These are phyloP conservation scores for Cladobotryum protrusum DNA, from an alignment of 2,329 filamentous ascomycete genomes.

Conservation along the genomic window DNA sequence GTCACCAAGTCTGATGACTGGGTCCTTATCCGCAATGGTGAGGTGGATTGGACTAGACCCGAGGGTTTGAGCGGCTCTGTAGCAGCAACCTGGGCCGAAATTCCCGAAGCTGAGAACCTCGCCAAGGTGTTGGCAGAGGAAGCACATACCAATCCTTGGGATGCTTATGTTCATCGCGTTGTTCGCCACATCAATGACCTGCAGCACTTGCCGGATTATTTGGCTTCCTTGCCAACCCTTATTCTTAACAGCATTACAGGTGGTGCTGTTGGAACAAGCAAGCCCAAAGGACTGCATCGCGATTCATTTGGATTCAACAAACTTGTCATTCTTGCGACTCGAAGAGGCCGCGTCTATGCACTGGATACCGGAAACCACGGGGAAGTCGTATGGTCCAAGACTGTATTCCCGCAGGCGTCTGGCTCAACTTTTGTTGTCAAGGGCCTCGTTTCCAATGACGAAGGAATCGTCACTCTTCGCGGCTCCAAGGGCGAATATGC, in stretches of 20 bases:
- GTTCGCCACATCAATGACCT: conserved; percentile 76
- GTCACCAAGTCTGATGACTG: conserved; percentile 66
- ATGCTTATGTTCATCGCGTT: conserved; percentile 83
- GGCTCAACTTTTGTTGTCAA: conserved; percentile 59
- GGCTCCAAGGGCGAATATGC: conserved; percentile 57
- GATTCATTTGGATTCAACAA: conserved; percentile 89
- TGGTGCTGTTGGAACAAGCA: conserved; percentile 40
- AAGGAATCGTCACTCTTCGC: conserved; percentile 51
- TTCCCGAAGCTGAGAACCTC: conserved; percentile 65
- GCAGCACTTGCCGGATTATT: conserved; percentile 65
- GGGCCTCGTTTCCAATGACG: conserved; percentile 55
- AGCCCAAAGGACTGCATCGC: conserved; percentile 43
- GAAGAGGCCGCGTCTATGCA: conserved; percentile 71
- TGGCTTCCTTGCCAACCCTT: conserved; percentile 62
- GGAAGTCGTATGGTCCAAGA: conserved; percentile 66
- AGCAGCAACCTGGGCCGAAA: conserved; percentile 73
- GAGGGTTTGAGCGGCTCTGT: conserved; percentile 78
- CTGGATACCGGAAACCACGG: conserved; percentile 72
- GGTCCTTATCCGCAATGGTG: conserved; percentile 77
- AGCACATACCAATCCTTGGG: conserved; percentile 70
- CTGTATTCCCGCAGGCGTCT: conserved; percentile 51
- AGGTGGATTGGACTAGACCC: conserved; percentile 69
- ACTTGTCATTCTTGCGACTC: conserved; percentile 72
- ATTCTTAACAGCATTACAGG: conserved; percentile 61
- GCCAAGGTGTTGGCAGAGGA: conserved; percentile 80